Evolutionary conservation across 176 grass and related monocot species (phyloP), one percentile per base, ranked within the genome.

Genomic region (Poa pratensis): DNA sequence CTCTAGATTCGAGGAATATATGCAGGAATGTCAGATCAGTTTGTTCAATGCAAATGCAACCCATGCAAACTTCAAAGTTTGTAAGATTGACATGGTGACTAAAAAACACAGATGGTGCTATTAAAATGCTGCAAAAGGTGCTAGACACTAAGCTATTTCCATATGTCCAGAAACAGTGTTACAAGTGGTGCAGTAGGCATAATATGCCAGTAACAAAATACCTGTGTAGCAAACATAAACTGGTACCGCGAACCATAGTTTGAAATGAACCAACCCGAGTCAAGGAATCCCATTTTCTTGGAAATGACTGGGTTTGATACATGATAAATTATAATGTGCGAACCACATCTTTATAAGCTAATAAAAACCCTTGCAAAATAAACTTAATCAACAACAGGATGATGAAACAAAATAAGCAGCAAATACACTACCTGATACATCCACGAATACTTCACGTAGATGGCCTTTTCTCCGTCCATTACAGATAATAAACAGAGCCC

Each of bases 391-490:
- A 10, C 2, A 81, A 48, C 17, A 43, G 81, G 17, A 8, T 32
- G 45, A 74, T 83, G 19, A 16, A 23, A 48, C 30, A 9, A 78
- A 78, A 84, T 19, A 53, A 40, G 53, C 73, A 77, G 45, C 14
- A 58, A 71, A 73, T 73, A 75, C 34, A 48, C 10, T 77, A 90
- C 95, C 96, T 90, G 96, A 46, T 80, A 98, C 96, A 92, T 98
- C 96, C 32, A 95, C 93, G 92, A 95, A 98, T 65, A 93, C 53
- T 81, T 95, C 93, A 34, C 60, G 45, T 75, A 84, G 75, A 88
- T 84, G 37, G n/a, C 69, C 77, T 83, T 93, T 94, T 46, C 76
- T 98, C 75, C 88, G 91, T 81, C 91, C 79, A 63, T 86, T 94
- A 85, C 82, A 98, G 48, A 98, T 73, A 82, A 95, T 81, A 87